Percentiles rank a stretch among this genome's conserved stretches.
phyloP scores from a whole-genome alignment of 2,329 filamentous ascomycete genomes.

The Fusarium verticillioides region DNA sequence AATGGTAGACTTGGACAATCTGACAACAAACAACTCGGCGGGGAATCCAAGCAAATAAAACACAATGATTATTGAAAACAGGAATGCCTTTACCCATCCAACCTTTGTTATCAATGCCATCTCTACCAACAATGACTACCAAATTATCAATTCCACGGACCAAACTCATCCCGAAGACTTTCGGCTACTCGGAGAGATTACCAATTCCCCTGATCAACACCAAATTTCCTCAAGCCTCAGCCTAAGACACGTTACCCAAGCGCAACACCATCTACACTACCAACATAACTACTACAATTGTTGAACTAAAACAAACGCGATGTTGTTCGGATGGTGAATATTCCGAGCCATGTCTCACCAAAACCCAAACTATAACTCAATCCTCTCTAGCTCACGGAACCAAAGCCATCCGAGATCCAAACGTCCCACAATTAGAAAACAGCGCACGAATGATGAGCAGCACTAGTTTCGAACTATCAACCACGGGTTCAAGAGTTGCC shows the following conservation, averaged over 20 bases:
- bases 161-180: background rate
- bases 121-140: background rate
- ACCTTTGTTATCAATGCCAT: background rate
- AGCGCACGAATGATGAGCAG: background rate
- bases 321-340: background rate
- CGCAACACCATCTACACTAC: background rate
- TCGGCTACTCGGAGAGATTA: background rate
- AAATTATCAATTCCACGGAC: background rate
- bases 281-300: background rate
- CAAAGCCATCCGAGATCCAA: background rate
- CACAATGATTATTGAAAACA: background rate
- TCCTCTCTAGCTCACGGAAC: conserved; percentile 23
- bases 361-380: conserved; percentile 1
- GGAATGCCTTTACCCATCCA: background rate
- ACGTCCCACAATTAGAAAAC: background rate
- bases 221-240: background rate
- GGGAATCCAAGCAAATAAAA: conserved; percentile 1
- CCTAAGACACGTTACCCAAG: background rate
- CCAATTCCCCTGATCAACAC: background rate
- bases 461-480: conserved; percentile 17
- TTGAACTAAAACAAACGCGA: background rate
- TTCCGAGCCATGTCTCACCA: conserved; percentile 16
- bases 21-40: background rate
- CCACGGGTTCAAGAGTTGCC: conserved; percentile 16
- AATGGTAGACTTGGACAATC: background rate